Conservation (phyloP, 345 rosid species). For the Gossypium rotundifolium region DNA sequence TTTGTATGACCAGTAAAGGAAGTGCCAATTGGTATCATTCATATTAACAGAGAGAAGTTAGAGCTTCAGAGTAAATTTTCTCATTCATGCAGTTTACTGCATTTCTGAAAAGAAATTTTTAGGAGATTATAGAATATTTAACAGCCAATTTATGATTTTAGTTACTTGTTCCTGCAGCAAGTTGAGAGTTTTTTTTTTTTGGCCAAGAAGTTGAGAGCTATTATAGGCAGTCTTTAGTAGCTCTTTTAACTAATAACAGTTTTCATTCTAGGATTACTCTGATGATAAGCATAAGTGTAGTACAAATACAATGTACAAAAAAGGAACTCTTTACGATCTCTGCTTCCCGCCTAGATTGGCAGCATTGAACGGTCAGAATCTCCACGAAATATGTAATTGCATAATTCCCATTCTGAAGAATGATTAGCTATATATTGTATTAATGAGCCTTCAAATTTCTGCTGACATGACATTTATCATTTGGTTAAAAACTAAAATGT, state of each 20-base stretch:
- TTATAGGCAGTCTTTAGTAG: not conserved
- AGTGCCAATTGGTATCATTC: not conserved
- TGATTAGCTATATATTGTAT: not conserved
- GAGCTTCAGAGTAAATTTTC: not conserved
- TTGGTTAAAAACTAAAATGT: slow-evolving; percentile 7
- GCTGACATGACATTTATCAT: not conserved
- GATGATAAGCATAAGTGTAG: not conserved
- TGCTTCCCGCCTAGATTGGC: not conserved
- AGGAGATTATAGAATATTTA: not conserved
- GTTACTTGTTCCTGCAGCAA: not conserved
- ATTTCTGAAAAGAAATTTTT: not conserved
- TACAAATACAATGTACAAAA: not conserved
- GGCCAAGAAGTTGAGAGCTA: not conserved
- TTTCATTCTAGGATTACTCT: not conserved
- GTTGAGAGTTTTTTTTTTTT: not conserved
- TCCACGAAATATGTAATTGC: not conserved
- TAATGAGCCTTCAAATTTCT: not conserved
- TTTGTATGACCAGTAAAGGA: not conserved
- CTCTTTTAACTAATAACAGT: slow-evolving; percentile 1
- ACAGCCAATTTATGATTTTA: not conserved
- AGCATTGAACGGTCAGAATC: not conserved
- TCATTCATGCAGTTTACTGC: not conserved
- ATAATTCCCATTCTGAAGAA: not conserved
- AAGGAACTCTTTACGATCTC: not conserved
- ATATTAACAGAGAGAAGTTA: not conserved